Conservation (phyloP, 2,329 filamentous ascomycete genomes). For the Aureobasidium sp. region DNA sequence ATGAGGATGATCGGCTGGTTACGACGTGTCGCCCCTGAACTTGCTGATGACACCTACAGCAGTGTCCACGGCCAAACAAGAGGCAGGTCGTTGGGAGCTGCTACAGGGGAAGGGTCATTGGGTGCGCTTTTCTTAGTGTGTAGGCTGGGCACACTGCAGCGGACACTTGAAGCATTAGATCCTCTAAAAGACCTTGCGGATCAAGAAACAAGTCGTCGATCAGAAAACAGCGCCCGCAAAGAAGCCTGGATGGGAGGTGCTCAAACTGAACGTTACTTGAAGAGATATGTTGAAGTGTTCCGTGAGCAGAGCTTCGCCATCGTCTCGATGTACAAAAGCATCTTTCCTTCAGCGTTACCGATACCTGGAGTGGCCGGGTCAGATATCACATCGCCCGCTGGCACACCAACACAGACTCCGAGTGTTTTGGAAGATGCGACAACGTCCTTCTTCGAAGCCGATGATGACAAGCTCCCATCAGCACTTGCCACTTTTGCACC, state of each 20-base stretch:
- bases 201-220: slow-evolving; percentile 57
- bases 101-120: slow-evolving; percentile 52
- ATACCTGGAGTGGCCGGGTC: slow-evolving; percentile 23
- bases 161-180: slow-evolving; percentile 72
- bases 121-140: slow-evolving; percentile 83
- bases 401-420: neutral
- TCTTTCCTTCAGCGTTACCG: slow-evolving; percentile 59
- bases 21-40: slow-evolving; percentile 73
- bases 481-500: slow-evolving; percentile 77
- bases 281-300: slow-evolving; percentile 94
- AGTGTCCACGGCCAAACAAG: neutral
- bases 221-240: slow-evolving; percentile 24
- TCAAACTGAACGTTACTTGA: slow-evolving; percentile 89
- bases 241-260: slow-evolving; percentile 58
- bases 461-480: slow-evolving; percentile 43
- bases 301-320: slow-evolving; percentile 96
- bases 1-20: slow-evolving; percentile 90
- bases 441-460: neutral
- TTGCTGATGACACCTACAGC: slow-evolving; percentile 38
- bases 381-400: neutral
- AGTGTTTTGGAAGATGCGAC: neutral
- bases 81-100: slow-evolving; percentile 19
- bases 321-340: slow-evolving; percentile 85
- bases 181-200: slow-evolving; percentile 84
- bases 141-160: slow-evolving; percentile 68